A percentile compares a stretch with the other conserved stretches of the same genome.
Evolutionary conservation across 192 early-diverging fungal species (phyloP).

Genomic region (Umbelopsis ramanniana): DNA sequence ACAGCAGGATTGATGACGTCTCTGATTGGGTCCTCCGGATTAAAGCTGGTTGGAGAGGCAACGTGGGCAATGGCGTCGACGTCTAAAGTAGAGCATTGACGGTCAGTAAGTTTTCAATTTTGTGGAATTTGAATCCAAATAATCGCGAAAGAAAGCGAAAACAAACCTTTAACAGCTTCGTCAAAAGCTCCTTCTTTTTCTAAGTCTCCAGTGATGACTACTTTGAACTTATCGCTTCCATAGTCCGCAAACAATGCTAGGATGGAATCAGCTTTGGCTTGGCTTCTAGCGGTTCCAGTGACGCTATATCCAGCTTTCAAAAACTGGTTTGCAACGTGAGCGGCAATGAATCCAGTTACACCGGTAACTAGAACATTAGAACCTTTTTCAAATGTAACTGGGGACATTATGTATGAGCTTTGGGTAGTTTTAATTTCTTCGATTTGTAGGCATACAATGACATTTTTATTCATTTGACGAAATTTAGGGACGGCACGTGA

Average conservation of each 20-base stretch:
- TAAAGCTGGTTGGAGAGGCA: constrained; percentile 44
- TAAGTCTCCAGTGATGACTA: constrained; percentile 43
- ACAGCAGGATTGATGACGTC: constrained; percentile 51
- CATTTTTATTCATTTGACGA: too few species aligned
- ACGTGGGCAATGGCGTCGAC: constrained; percentile 46
- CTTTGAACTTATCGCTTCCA: neutral
- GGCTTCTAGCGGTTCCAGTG: constrained; percentile 44
- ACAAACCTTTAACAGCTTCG: constrained; percentile 46
- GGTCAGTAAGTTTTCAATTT: neutral
- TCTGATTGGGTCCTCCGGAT: neutral
- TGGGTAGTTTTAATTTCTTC: neutral
- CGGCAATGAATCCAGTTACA: constrained; percentile 46
- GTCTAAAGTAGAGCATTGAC: neutral
- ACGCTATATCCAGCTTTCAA: constrained; percentile 44
- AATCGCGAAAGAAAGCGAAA: neutral
- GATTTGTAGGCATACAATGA: neutral
- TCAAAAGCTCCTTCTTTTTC: constrained; percentile 43
- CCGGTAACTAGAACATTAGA: constrained; percentile 32
- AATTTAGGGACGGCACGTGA: too few species aligned
- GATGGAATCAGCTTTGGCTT: constrained; percentile 26
- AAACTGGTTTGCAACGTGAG: constrained; percentile 48
- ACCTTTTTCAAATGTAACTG: neutral
- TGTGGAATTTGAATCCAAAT: neutral
- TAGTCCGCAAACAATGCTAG: neutral
- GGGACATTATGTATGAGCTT: neutral